Evolutionary conservation across 495 filamentous ascomycete species (phyloP), one percentile per base, ranked within the genome.

Genomic region (Aspergillus sparsus): DNA sequence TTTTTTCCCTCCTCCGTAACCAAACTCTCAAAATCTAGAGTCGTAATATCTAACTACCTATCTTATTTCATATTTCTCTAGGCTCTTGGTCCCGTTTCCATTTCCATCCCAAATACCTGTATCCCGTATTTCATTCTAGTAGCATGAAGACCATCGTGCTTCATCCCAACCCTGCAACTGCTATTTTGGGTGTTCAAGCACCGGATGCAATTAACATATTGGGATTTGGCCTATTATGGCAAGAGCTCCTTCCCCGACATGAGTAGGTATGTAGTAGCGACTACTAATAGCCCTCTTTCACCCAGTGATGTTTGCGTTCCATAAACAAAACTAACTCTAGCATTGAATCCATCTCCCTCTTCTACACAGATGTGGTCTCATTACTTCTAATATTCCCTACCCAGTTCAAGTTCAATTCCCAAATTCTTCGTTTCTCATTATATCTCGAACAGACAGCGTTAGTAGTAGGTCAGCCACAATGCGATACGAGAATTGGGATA

Each of bases 401-500:
- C 42, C 52, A 52, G 36, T 56, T 46, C 44, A 49, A 45, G 44
- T 61, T 44, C 47, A 47, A 51, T 31, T 57, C 55, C 44, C 49
- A 58, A 57, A 55, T 32, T 58, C 57, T 66, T 61, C 59, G 37
- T 58, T 65, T 59, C 58, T 52, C 64, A 61, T 65, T 49, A 53
- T 62, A 59, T 54, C 42, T 42, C 51, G 35, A 49, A 41, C 31
- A 49, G 46, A 16, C 54, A 62, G 54, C 49, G 13, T 56, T 63
- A 62, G n/a, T 27, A 51, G 16, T 27, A 27, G 31, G 33, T 16
- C 53, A 45, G 13, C 39, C 67, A 70, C 31, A 9, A 95, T 95
- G 91, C 86, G 91, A 53, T 95, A 89, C 78, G 81, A 88, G 57
- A 86, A 88, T 65, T 94, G 91, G 92, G 92, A 95, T 68, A 81